A percentile compares a stretch with the other conserved stretches of the same genome.
Evolutionary conservation across 768 basidiomycete genomes (phyloP).

Genomic region (Tephrocybe sp.): DNA sequence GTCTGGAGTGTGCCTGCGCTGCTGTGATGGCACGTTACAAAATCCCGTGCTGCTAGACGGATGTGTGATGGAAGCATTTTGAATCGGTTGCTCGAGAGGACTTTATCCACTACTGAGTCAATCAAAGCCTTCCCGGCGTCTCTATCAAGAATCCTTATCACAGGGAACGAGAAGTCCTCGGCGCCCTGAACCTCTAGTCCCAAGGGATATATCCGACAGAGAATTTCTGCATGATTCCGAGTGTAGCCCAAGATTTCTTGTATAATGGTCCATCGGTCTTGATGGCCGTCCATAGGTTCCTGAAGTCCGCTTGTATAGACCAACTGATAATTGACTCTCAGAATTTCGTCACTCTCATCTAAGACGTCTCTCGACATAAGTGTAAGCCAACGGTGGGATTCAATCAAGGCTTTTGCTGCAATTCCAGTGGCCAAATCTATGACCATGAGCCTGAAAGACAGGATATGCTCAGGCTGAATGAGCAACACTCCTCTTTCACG

Average conservation of each 20-base stretch:
- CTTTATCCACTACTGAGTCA: constrained; percentile 13
- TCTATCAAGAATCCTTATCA: constrained; percentile 19
- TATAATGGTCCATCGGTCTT: constrained; percentile 41
- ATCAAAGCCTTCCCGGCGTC: constrained; percentile 18
- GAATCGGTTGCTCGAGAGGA: constrained; percentile 22
- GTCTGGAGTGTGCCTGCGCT: constrained; percentile 1
- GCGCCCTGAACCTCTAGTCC: constrained; percentile 19
- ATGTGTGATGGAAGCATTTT: constrained; percentile 16
- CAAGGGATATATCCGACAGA: constrained; percentile 16
- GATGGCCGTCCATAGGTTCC: constrained; percentile 35
- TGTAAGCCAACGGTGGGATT: constrained; percentile 27
- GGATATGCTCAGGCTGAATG: constrained; percentile 52
- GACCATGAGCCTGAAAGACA: constrained; percentile 50
- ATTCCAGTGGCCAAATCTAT: constrained; percentile 31
- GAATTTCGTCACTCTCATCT: constrained; percentile 50
- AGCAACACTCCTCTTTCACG: constrained; percentile 42
- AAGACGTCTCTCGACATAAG: constrained; percentile 35
- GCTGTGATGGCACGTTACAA: constrained; percentile 19
- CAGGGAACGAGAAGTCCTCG: background rate
- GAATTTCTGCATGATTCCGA: constrained; percentile 10
- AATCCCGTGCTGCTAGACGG: constrained; percentile 18
- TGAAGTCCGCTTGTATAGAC: constrained; percentile 45
- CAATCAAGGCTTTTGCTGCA: constrained; percentile 21
- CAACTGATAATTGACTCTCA: constrained; percentile 47
- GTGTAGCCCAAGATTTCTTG: constrained; percentile 38